Evolutionary conservation across 371 early-diverging fungal genomes (phyloP).

Genomic region (Haplosporangium sp.): DNA sequence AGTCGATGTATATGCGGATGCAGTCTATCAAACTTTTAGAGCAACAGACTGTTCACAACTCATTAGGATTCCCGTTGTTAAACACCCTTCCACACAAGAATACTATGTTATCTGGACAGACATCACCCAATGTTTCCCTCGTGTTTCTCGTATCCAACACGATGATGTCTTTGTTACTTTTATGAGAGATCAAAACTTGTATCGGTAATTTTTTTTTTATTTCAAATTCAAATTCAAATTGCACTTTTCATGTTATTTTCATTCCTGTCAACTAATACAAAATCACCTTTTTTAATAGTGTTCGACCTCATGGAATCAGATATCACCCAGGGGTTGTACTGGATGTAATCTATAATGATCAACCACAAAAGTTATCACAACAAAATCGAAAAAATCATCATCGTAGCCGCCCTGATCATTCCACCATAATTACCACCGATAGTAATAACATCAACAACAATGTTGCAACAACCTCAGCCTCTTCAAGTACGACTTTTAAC

Average conservation of each 20-base stretch:
- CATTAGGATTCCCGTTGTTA: slow-evolving; percentile 18
- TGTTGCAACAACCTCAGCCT: not conserved
- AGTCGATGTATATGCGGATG: not conserved
- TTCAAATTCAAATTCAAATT: not conserved
- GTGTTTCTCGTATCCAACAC: slow-evolving; percentile 26
- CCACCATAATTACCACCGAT: no score
- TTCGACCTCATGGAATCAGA: slow-evolving; percentile 47
- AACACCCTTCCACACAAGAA: slow-evolving; percentile 16
- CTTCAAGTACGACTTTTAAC: not conserved
- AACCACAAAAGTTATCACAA: not conserved
- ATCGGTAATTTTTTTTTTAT: slow-evolving; percentile 18
- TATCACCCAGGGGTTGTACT: slow-evolving; percentile 28
- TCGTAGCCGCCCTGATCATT: no score
- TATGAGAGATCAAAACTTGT: slow-evolving; percentile 17
- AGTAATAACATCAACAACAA: not conserved
- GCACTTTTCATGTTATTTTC: not conserved
- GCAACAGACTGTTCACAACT: not conserved
- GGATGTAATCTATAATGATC: slow-evolving; percentile 30
- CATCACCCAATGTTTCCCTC: slow-evolving; percentile 33
- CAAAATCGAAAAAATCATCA: not conserved
- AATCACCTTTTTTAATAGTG: slow-evolving; percentile 2
- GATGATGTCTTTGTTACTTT: slow-evolving; percentile 32
- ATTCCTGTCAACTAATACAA: no score
- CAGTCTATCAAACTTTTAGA: slow-evolving; percentile 16
- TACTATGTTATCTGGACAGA: slow-evolving; percentile 37